A percentile compares a stretch with the other conserved stretches of the same genome.
Conservation (phyloP, 2,329 filamentous ascomycete species). For the Penicillium frequentans region DNA sequence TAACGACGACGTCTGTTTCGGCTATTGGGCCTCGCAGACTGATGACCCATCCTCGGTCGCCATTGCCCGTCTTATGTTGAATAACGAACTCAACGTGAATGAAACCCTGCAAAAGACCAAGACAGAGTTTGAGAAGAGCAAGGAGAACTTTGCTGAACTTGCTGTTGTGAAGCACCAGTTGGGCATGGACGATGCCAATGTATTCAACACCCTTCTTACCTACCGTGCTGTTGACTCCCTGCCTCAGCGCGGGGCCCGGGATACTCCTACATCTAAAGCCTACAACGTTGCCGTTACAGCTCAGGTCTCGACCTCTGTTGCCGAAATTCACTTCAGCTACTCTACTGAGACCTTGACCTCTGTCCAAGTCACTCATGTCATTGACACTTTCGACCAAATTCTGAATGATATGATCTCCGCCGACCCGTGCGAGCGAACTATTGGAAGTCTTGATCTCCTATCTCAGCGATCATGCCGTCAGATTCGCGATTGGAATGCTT, state of each 20-base stretch:
- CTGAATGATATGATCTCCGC: slow-evolving; percentile 27
- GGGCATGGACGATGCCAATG: slow-evolving; percentile 19
- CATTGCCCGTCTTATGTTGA: slow-evolving; percentile 25
- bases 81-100: slow-evolving; percentile 23
- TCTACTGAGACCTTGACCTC: slow-evolving; percentile 53
- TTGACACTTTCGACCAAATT: slow-evolving; percentile 35
- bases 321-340: slow-evolving; percentile 53
- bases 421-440: slow-evolving; percentile 5
- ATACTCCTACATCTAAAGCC: slow-evolving; percentile 8
- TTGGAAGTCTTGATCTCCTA: slow-evolving; percentile 34
- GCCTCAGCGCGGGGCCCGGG: slow-evolving; percentile 2
- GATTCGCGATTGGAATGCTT: slow-evolving; percentile 36
- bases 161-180: slow-evolving; percentile 27
- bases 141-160: slow-evolving; percentile 22
- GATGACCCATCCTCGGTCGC: slow-evolving; percentile 25
- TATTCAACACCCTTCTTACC: slow-evolving; percentile 35
- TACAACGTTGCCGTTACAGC: slow-evolving; percentile 32
- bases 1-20: slow-evolving; percentile 48
- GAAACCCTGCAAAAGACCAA: slow-evolving; percentile 24
- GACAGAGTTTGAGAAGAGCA: slow-evolving; percentile 17
- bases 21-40: slow-evolving; percentile 40
- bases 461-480: slow-evolving; percentile 31
- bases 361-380: slow-evolving; percentile 29
- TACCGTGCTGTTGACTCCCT: slow-evolving; percentile 15
- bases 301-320: slow-evolving; percentile 29